Evolutionary conservation across 2,329 filamentous ascomycete species (phyloP), one percentile per base, ranked within the genome.

Genomic region (Penicillium sp.): DNA sequence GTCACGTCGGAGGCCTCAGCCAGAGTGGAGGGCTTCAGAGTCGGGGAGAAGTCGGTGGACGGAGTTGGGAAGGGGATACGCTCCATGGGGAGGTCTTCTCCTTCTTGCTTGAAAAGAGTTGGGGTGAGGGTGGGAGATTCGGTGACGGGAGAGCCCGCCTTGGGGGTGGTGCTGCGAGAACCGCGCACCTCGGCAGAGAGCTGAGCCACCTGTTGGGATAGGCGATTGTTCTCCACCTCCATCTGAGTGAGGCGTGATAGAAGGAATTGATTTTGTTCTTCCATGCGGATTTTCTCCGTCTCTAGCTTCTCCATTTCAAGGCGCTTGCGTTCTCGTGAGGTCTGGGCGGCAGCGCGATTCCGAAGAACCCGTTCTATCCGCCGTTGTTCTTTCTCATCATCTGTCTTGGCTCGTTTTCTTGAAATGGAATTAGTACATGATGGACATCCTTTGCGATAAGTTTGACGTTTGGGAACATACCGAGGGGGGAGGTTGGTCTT

Each of bases 311-410:
- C 92, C 26, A 94, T 87, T 67, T 96, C 82, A 52, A 81, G 74
- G 40, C 89, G 79, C 75, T 95, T 95, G 43, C 89, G 84, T 67
- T 98, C 92, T 34, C 92, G 77, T 3, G 92, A 98, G 42, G 93
- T 95, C 73, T 96, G 92, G 27, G 92, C 92, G 30, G 92, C 92
- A 42, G 89, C 85, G 50, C 92, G 86, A 62, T 98, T 98, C 30
- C 92, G 84, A 55, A 96, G 86, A 50, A 98, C 92, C 46, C 92
- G 86, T 72, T 98, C 92, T 38, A 96, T 93, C 45, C 92, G 85
- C 30, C 92, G 84, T 67, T 98, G 92, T 69, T 96, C 92, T 71
- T 98, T 98, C 68, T 98, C 92, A 59, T 95, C 92, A 57, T 94
- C 90, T 2, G 92, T 98, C 77, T 96, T 98, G 55, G 92, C 92